phyloP scores from a whole-genome alignment of 2,329 filamentous ascomycete species.

The Setomelanomma holmii region DNA sequence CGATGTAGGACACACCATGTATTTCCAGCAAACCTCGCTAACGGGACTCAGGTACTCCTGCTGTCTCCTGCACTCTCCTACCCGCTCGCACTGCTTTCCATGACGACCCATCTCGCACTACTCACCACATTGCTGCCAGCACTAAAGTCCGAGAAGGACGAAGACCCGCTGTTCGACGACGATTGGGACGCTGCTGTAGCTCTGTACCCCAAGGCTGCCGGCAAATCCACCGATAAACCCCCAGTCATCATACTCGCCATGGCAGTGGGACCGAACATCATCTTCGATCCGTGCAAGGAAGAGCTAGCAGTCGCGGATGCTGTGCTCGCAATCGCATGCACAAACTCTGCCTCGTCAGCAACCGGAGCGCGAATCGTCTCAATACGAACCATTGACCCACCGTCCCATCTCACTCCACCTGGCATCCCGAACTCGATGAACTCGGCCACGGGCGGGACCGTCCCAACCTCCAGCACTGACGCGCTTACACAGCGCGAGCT shows the following conservation, averaged over 20 bases:
- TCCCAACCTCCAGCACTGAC: constrained; percentile 48
- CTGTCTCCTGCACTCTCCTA: constrained; percentile 94
- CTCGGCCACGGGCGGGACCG: constrained; percentile 52
- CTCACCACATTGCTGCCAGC: constrained; percentile 84
- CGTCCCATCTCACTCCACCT: constrained; percentile 56
- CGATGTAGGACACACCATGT: constrained; percentile 69
- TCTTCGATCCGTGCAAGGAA: constrained; percentile 91
- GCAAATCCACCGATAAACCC: constrained; percentile 61
- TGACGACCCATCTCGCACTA: constrained; percentile 92
- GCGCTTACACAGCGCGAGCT: constrained; percentile 59
- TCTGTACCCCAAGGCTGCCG: constrained; percentile 68
- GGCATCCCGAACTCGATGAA: constrained; percentile 58
- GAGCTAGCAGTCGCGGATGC: constrained; percentile 93
- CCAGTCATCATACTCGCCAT: constrained; percentile 92
- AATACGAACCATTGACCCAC: constrained; percentile 58
- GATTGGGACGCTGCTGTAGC: constrained; percentile 88
- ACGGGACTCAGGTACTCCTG: constrained; percentile 73
- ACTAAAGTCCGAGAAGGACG: constrained; percentile 86
- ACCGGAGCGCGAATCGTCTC: constrained; percentile 49
- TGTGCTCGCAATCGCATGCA: constrained; percentile 83
- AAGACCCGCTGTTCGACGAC: constrained; percentile 97
- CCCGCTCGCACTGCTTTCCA: constrained; percentile 87
- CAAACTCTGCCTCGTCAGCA: constrained; percentile 40
- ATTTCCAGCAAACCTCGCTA: constrained; percentile 1
- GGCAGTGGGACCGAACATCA: constrained; percentile 82